Percentiles rank a stretch among this genome's conserved stretches.
These are phyloP conservation scores for Suillus subalutaceus DNA, from an alignment of 768 basidiomycete genomes.

Conservation along the genomic window DNA sequence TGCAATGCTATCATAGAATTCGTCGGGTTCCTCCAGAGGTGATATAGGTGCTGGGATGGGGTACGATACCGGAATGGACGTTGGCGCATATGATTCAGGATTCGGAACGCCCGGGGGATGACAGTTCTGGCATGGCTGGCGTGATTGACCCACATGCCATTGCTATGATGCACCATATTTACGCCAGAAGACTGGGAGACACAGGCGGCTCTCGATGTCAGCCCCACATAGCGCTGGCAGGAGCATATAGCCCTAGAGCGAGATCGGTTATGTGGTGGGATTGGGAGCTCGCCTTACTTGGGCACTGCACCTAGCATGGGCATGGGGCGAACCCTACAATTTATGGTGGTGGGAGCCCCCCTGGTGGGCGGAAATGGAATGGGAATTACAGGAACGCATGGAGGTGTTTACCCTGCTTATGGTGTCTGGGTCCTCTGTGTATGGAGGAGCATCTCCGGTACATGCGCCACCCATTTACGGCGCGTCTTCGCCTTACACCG, in stretches of 20 bases:
- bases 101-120: neutral
- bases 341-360: neutral
- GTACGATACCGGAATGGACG: neutral
- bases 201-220: conserved; percentile 8
- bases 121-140: neutral
- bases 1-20: conserved; percentile 1
- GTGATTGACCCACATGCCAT: conserved; percentile 13
- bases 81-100: conserved; percentile 2
- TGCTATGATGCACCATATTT: conserved; percentile 15
- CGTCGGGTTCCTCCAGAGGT: neutral
- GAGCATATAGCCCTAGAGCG: neutral
- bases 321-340: neutral
- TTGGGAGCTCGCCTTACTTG: conserved; percentile 8
- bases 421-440: conserved; percentile 1
- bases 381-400: neutral
- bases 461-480: neutral
- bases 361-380: neutral
- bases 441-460: neutral
- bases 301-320: neutral
- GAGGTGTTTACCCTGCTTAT: neutral
- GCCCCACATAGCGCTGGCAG: neutral
- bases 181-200: neutral
- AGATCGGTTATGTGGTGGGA: conserved; percentile 1
- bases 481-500: neutral
- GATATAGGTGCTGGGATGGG: neutral